These are phyloP conservation scores for Lentinula guzmanii DNA, from an alignment of 768 basidiomycete genomes.

Conservation along the genomic window DNA sequence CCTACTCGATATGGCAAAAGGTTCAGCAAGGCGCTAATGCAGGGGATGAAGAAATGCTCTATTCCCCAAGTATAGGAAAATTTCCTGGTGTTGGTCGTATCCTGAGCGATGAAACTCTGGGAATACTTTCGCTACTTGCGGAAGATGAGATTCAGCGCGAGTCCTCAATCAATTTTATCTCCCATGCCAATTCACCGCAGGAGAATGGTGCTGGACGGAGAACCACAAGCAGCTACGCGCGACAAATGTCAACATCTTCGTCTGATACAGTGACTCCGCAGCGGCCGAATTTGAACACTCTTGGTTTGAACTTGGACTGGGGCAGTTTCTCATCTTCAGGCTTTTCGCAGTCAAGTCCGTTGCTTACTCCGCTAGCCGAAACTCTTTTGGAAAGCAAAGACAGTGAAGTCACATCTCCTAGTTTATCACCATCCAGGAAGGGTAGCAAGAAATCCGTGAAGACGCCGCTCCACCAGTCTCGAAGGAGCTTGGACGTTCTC, in stretches of 20 bases:
- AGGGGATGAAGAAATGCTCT: slow-evolving; percentile 24
- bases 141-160: slow-evolving; percentile 22
- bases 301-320: slow-evolving; percentile 45
- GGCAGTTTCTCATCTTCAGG: slow-evolving; percentile 61
- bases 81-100: slow-evolving; percentile 41
- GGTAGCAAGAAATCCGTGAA: slow-evolving; percentile 1
- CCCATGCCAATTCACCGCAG: not conserved
- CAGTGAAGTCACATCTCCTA: slow-evolving; percentile 46
- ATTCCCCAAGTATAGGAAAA: slow-evolving; percentile 24
- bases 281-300: not conserved
- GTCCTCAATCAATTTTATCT: slow-evolving; percentile 34
- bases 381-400: slow-evolving; percentile 53
- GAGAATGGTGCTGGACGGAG: slow-evolving; percentile 8
- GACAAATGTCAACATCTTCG: not conserved
- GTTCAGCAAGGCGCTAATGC: slow-evolving; percentile 33
- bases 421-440: slow-evolving; percentile 14
- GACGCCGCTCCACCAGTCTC: slow-evolving; percentile 8
- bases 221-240: slow-evolving; percentile 9
- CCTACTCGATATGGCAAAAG: slow-evolving; percentile 41
- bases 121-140: slow-evolving; percentile 21
- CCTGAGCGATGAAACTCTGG: slow-evolving; percentile 66
- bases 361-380: slow-evolving; percentile 40
- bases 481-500: not conserved
- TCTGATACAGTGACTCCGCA: not conserved
- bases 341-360: slow-evolving; percentile 39